Evolutionary conservation across 805 yeast genomes (phyloP).

Genomic region (Kuraishia molischiana): DNA sequence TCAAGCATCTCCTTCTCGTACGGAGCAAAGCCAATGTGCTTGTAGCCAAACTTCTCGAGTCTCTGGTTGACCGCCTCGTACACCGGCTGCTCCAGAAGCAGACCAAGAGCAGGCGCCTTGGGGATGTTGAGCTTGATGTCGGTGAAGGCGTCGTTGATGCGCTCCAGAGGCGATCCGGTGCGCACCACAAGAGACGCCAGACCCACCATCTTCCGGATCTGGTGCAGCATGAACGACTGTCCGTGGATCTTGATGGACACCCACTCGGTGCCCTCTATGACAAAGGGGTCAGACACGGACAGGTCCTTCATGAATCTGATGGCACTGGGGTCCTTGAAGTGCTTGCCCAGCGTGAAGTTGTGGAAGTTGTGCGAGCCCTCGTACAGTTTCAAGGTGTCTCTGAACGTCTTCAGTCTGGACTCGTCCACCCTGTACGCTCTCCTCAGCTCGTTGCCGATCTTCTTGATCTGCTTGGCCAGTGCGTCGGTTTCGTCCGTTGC

Average conservation of each 20-base stretch:
- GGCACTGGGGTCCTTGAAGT: conserved; percentile 81
- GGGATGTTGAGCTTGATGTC: conserved; percentile 78
- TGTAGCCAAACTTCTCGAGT: conserved; percentile 68
- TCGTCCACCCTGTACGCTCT: conserved; percentile 57
- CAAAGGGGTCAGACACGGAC: conserved; percentile 78
- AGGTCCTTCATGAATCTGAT: conserved; percentile 73
- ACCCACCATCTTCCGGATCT: conserved; percentile 95
- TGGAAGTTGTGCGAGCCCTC: conserved; percentile 84
- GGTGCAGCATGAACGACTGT: conserved; percentile 96
- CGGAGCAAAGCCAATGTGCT: conserved; percentile 56
- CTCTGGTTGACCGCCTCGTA: conserved; percentile 75
- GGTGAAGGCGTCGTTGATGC: conserved; percentile 72
- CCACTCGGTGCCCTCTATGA: conserved; percentile 94
- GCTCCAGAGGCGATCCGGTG: conserved; percentile 70
- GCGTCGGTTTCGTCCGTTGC: conserved; percentile 23
- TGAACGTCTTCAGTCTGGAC: conserved; percentile 52
- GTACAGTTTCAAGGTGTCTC: conserved; percentile 62
- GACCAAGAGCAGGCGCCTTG: conserved; percentile 94
- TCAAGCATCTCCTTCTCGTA: conserved; percentile 66
- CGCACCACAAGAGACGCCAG: conserved; percentile 84
- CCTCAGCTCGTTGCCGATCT: conserved; percentile 56
- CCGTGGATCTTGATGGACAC: conserved; percentile 93
- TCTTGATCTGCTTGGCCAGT: conserved; percentile 43
- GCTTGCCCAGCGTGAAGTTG: conserved; percentile 33
- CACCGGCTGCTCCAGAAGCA: conserved; percentile 84